These are phyloP conservation scores for Chloropicon primus DNA, from an alignment of 139 green algal species.

Conservation along the genomic window DNA sequence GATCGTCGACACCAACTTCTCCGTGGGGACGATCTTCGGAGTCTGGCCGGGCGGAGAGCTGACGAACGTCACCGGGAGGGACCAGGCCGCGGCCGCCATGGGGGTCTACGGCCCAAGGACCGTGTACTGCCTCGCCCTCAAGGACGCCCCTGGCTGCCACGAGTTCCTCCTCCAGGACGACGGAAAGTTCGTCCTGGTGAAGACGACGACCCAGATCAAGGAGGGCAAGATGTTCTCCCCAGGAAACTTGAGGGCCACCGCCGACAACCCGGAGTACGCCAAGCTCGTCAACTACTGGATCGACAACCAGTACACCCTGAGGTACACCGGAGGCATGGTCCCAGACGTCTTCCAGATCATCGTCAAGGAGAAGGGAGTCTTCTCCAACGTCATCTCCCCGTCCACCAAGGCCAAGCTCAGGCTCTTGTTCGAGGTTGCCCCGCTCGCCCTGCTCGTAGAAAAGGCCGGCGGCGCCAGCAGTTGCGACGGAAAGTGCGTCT, in stretches of 20 bases:
- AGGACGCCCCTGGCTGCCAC: conserved; percentile 70
- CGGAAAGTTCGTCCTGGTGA: conserved; percentile 90
- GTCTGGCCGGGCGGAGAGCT: conserved; percentile 33
- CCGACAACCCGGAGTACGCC: conserved; percentile 89
- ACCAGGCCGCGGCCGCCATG: conserved; percentile 69
- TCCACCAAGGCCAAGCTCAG: conserved; percentile 91
- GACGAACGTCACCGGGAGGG: conserved; percentile 1
- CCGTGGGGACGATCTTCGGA: conserved; percentile 79
- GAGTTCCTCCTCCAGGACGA: conserved; percentile 95
- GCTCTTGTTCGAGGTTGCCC: conserved; percentile 68
- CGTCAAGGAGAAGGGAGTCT: conserved; percentile 90
- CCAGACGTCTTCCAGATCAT: conserved; percentile 94
- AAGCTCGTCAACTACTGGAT: conserved; percentile 79
- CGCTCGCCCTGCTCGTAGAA: conserved; percentile 72
- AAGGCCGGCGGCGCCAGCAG: conserved; percentile 67
- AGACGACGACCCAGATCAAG: conserved; percentile 80
- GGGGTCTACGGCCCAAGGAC: conserved; percentile 83
- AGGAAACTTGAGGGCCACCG: conserved; percentile 87
- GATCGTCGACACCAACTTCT: conserved; percentile 95
- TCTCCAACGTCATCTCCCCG: conserved; percentile 85
- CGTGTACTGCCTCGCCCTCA: conserved; percentile 74
- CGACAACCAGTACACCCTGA: conserved; percentile 88
- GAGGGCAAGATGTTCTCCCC: conserved; percentile 93
- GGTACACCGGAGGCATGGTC: conserved; percentile 92
- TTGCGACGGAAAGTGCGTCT: conserved; percentile 58